Conservation (phyloP, 768 basidiomycete genomes). For the Russula olivacea region DNA sequence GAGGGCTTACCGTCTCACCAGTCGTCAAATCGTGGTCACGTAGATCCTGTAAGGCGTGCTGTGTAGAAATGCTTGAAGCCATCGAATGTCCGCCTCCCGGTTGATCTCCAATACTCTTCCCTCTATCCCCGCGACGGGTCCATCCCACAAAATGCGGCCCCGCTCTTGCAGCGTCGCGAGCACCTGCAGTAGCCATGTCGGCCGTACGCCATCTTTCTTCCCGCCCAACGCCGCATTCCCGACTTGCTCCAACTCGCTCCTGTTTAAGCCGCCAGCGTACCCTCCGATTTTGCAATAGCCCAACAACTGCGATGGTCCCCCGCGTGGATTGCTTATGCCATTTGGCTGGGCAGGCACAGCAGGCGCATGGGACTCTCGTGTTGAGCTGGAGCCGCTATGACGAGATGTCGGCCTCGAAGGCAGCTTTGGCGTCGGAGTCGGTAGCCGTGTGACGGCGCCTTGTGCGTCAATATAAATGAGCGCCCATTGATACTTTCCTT, state of each 20-base stretch:
- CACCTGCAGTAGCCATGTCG: constrained; percentile 20
- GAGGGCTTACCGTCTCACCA: not conserved
- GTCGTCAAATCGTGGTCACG: constrained; percentile 8
- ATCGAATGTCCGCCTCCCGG: constrained; percentile 23
- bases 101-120: constrained; percentile 22
- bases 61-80: constrained; percentile 23
- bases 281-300: constrained; percentile 24
- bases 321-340: not conserved
- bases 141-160: constrained; percentile 14
- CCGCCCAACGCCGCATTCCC: constrained; percentile 16
- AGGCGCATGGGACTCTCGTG: constrained; percentile 15
- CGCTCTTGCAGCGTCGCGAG: constrained; percentile 22
- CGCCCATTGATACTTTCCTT: constrained; percentile 24
- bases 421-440: constrained; percentile 10
- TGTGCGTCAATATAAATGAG: constrained; percentile 17
- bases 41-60: constrained; percentile 14
- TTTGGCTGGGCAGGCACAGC: constrained; percentile 5
- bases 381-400: not conserved
- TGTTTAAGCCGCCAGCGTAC: constrained; percentile 17
- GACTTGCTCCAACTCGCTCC: constrained; percentile 19
- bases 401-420: constrained; percentile 20
- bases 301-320: constrained; percentile 16
- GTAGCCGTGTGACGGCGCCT: constrained; percentile 16
- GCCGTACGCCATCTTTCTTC: constrained; percentile 12
- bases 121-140: constrained; percentile 8